Percentiles rank a stretch among this genome's conserved stretches.
Evolutionary conservation across 805 yeast species (phyloP).

Genomic region (Wickerhamiella musiphila): DNA sequence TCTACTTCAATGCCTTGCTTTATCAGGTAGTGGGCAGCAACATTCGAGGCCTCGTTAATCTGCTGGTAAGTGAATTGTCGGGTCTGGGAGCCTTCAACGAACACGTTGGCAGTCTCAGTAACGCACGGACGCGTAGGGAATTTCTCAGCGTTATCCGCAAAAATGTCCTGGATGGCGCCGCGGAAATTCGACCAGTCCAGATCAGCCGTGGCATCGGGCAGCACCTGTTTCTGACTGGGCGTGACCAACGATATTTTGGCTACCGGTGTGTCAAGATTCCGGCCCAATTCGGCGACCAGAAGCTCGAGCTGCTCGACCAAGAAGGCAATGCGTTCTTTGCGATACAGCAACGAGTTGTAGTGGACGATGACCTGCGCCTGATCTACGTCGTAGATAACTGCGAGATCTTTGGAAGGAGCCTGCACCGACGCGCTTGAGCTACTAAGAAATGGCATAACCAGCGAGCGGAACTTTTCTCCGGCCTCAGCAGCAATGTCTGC

Average conservation of each 20-base stretch:
- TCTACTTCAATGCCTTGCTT: constrained; percentile 71
- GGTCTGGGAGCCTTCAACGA: constrained; percentile 28
- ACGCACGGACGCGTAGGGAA: constrained; percentile 84
- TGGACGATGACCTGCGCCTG: constrained; percentile 21
- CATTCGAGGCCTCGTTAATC: constrained; percentile 81
- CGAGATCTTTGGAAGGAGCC: constrained; percentile 8
- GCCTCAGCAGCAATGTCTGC: constrained; percentile 38
- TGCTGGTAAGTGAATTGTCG: constrained; percentile 72
- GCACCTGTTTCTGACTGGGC: constrained; percentile 33
- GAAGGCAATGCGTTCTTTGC: constrained; percentile 46
- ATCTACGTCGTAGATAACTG: constrained; percentile 43
- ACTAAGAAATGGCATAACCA: constrained; percentile 20
- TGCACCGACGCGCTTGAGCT: constrained; percentile 27
- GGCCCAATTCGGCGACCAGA: constrained; percentile 6
- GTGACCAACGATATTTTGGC: constrained; percentile 57
- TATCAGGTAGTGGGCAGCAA: constrained; percentile 78
- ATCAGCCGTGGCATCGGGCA: constrained; percentile 80
- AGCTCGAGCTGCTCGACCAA: constrained; percentile 52
- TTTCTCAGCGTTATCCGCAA: constrained; percentile 66
- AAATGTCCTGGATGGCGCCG: constrained; percentile 95
- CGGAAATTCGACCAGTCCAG: constrained; percentile 82
- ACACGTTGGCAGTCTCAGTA: constrained; percentile 67
- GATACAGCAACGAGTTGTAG: constrained; percentile 66
- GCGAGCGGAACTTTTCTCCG: constrained; percentile 14
- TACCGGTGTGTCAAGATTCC: constrained; percentile 25